Percentiles rank a stretch among this genome's conserved stretches.
Conservation (phyloP, 257 asterid genomes). For the Asclepias syriaca region DNA sequence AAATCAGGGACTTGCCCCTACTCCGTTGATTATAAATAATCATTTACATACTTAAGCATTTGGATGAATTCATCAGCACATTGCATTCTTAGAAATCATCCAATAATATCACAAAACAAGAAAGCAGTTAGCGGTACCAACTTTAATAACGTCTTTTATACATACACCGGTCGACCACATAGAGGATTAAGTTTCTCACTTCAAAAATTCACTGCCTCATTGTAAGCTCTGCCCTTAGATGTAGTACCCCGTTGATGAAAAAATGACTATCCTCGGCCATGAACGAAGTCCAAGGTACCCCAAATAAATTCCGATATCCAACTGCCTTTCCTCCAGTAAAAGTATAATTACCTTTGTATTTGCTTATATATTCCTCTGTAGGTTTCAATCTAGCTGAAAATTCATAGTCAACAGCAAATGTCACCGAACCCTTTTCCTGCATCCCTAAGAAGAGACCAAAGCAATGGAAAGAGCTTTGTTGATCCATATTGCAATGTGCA, state of each 20-base stretch:
- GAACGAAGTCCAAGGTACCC: slow-evolving; percentile 71
- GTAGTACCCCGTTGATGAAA: slow-evolving; percentile 64
- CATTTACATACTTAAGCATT: slow-evolving; percentile 17
- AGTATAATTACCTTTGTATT: slow-evolving; percentile 78
- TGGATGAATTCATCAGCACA: slow-evolving; percentile 1
- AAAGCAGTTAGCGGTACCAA: slow-evolving; percentile 3
- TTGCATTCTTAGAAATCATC: background rate
- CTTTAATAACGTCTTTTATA: background rate
- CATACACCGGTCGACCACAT: background rate
- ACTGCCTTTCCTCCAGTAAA: slow-evolving; percentile 92
- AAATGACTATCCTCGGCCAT: slow-evolving; percentile 75
- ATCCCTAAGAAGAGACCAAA: slow-evolving; percentile 89
- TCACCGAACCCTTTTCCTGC: slow-evolving; percentile 86
- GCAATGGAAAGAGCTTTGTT: slow-evolving; percentile 77
- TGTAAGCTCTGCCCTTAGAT: slow-evolving; percentile 87
- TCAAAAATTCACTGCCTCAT: slow-evolving; percentile 36
- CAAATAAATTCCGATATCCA: slow-evolving; percentile 74
- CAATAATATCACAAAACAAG: background rate
- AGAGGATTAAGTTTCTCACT: background rate
- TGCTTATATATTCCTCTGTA: slow-evolving; percentile 64
- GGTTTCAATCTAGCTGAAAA: slow-evolving; percentile 84
- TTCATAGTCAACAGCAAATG: slow-evolving; percentile 81
- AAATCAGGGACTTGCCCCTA: background rate
- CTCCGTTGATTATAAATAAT: background rate
- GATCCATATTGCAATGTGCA: slow-evolving; percentile 95